Base-by-base conservation (phyloP, 2,329 filamentous ascomycete genomes). In the Fusarium siculi region DNA sequence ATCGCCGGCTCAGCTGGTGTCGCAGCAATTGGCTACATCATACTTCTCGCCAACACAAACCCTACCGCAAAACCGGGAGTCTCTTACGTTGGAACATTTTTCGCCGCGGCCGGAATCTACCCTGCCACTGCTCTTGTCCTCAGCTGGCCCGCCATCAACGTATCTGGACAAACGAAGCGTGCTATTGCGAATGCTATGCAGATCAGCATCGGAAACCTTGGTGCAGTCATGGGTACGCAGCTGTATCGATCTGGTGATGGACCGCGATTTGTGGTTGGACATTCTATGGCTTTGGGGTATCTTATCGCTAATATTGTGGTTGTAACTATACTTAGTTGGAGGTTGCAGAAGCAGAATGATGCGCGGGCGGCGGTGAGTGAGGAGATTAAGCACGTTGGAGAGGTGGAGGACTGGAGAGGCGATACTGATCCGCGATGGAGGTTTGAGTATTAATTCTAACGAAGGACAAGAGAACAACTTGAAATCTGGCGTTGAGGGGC, bases 61-160 rank as follows among this genome's bases (percentile, higher is more conserved):
- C 87, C 87, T 5, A 75, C 78, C 0, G 78, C 80, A 1, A 83
- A 84, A 3, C 87, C 90, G 0, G 89, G 89, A 0, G 82, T 91
- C 0, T 89, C 87, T 0, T 92, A 92, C 72, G 72, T 85, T 0
- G 90, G 89, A 7, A 90, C 88, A 0, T 89, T 92, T 77, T 88
- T 93, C 69, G 89, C 89, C 0, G 89, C 90, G 0, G 90, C 87
- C 0, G 92, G 92, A 0, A 93, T 93, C 72, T 93, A 92, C 77
- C 91, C 91, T 0, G 87, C 89, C 0, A 87, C 86, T 0, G 90
- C 90, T 0, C 85, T 93, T 5, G 87, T 90, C 0, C 83, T 93
- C 0, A 90, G 89, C 2, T 93, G 92, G 91, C 90, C 91, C 0
- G 91, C 91, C 4, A 92, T 92, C 79, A 93, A 93, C 66, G 90